Evolutionary conservation across 495 filamentous ascomycete genomes (phyloP).

Genomic region (Xylaria grammica): DNA sequence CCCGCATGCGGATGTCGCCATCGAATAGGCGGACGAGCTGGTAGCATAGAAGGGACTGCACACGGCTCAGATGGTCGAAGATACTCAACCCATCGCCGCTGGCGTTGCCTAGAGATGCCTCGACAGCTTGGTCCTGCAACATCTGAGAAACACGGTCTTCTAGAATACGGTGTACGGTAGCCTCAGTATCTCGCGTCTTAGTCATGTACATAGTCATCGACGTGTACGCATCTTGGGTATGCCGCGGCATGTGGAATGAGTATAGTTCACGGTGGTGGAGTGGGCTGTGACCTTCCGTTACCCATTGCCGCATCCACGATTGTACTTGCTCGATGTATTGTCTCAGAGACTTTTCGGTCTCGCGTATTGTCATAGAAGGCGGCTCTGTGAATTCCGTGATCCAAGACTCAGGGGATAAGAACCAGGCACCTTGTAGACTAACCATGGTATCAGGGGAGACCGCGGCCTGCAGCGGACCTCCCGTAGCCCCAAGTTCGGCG

Average conservation of each 20-base stretch:
- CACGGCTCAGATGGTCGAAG: conserved; percentile 46
- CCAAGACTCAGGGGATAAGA: conserved; percentile 32
- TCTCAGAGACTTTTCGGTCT: conserved; percentile 17
- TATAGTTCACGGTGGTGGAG: conserved; percentile 31
- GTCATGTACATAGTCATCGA: conserved; percentile 28
- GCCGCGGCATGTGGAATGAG: conserved; percentile 28
- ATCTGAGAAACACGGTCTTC: conserved; percentile 32
- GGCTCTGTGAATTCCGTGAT: conserved; percentile 16
- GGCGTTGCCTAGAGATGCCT: conserved; percentile 15
- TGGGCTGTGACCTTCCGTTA: conserved; percentile 29
- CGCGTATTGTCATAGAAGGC: background rate
- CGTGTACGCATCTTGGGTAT: conserved; percentile 33
- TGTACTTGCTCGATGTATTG: conserved; percentile 27
- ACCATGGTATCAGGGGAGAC: background rate
- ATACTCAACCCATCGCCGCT: conserved; percentile 14
- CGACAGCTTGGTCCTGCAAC: conserved; percentile 28
- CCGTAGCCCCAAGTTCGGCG: background rate
- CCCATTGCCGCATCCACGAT: conserved; percentile 32
- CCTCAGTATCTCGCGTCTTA: conserved; percentile 18
- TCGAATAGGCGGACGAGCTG: conserved; percentile 65
- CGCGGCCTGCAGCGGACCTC: background rate
- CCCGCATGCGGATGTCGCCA: conserved; percentile 56
- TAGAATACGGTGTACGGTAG: conserved; percentile 24
- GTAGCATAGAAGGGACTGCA: conserved; percentile 56
- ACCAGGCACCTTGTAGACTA: conserved; percentile 20